Evolutionary conservation across 371 early-diverging fungal species (phyloP).

Genomic region (Zychaea mexicana): DNA sequence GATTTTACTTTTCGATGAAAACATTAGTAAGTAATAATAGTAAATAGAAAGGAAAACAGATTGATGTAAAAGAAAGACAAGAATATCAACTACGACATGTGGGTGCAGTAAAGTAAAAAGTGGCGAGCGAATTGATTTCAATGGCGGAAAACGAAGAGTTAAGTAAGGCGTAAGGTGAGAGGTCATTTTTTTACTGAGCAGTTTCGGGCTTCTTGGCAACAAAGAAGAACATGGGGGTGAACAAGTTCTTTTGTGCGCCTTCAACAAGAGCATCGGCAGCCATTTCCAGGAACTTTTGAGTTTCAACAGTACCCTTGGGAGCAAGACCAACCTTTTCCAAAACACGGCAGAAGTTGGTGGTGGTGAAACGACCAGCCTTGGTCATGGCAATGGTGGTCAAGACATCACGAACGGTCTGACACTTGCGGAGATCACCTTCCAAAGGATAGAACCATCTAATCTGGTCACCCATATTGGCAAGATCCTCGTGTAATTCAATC

Average conservation of each 20-base stretch:
- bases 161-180: too few species aligned
- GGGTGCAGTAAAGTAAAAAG: too few species aligned
- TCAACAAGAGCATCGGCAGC: slow-evolving; percentile 82
- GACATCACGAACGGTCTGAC: slow-evolving; percentile 63
- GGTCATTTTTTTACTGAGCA: slow-evolving; percentile 1
- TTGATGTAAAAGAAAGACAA: too few species aligned
- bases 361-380: slow-evolving; percentile 58
- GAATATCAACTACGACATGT: too few species aligned
- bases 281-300: slow-evolving; percentile 74
- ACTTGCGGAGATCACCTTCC: slow-evolving; percentile 60
- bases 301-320: slow-evolving; percentile 82
- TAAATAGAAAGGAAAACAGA: too few species aligned
- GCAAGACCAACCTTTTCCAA: slow-evolving; percentile 83
- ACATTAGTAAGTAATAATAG: too few species aligned
- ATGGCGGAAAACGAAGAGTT: too few species aligned
- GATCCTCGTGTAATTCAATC: slow-evolving; percentile 66
- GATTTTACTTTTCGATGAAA: too few species aligned
- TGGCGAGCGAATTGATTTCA: too few species aligned
- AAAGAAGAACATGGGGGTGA: slow-evolving; percentile 95
- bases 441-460: slow-evolving; percentile 86
- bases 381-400: slow-evolving; percentile 58
- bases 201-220: slow-evolving; percentile 81
- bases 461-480: slow-evolving; percentile 67
- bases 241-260: slow-evolving; percentile 76
- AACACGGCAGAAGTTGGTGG: slow-evolving; percentile 65